These are phyloP conservation scores for Tilletia indica DNA, from an alignment of 1,284 basidiomycete genomes.

Conservation along the genomic window DNA sequence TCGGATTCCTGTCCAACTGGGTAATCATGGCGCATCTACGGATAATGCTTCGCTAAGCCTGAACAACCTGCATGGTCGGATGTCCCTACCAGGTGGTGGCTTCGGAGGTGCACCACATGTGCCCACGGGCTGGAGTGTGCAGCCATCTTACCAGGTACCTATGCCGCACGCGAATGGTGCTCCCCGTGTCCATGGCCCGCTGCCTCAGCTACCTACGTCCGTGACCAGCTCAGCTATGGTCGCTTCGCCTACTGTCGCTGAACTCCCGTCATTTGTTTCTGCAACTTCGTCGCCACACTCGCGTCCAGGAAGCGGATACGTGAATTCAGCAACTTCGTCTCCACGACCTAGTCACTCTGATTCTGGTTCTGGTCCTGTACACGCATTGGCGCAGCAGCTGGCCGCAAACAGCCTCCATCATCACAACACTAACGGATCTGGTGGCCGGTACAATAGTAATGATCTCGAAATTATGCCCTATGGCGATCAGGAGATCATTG, in stretches of 20 bases:
- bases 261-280: too few relatives aligned
- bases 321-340: not conserved
- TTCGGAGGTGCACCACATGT: not conserved
- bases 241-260: not conserved
- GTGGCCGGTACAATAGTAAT: not conserved
- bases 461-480: not conserved
- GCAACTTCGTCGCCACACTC: not conserved
- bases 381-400: constrained; percentile 3
- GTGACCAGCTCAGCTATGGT: not conserved
- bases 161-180: too few relatives aligned
- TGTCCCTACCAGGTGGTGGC: too few relatives aligned
- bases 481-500: not conserved
- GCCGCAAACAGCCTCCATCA: not conserved
- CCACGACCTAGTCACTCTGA: not conserved
- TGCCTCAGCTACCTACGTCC: not conserved
- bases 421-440: not conserved
- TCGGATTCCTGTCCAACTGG: too few relatives aligned
- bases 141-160: not conserved
- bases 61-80: too few relatives aligned
- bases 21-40: too few relatives aligned
- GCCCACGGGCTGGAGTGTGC: not conserved
- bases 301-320: not conserved
- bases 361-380: not conserved
- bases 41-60: too few relatives aligned
- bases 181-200: not conserved